Evolutionary conservation across 495 filamentous ascomycete genomes (phyloP), one percentile per base, ranked within the genome.

Genomic region (Lepraria neglecta): DNA sequence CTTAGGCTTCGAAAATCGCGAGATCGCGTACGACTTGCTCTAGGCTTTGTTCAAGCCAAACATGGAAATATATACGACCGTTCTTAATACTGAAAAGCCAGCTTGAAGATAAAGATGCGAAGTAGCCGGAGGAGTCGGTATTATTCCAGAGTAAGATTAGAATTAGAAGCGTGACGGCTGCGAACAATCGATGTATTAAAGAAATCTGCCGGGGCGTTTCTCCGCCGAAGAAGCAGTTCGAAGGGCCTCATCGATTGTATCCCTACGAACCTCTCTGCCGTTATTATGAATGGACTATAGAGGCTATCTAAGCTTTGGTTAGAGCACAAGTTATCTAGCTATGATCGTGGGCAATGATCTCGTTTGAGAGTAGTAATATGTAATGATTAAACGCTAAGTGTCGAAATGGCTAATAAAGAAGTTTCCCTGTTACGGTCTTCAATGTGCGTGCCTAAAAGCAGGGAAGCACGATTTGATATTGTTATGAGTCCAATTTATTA

Each of bases 21-120:
- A 79, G 63, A 78, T 78, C 58, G 75, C 73, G 15, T 78, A 74
- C 58, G 72, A 77, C 45, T 69, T 78, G 43, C 71, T 78, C 30
- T 77, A 69, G 75, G 72, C 72, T 15, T 65, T 78, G 24, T 77
- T 78, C 60, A 72, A 74, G 55, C 71, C 71, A 56, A 76, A 76
- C 59, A 68, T 64, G 5, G 58, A 68, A 50, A 62, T 76, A 9
- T 77, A 73, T 66, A 78, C 74, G 40, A 77, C 61, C 51, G 78
- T 70, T 58, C 61, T 70, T 45, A 71, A 77, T 33, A 73, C 72
- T 30, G 64, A 71, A 43, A 69, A 76, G 60, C 69, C 70, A 28
- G 53, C 64, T 58, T 71, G 60, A n/a, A n/a, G n/a, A n/a, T n/a
- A n/a, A n/a, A n/a, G n/a, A n/a, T n/a, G n/a, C n/a, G n/a, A n/a